Conservation (phyloP, 495 filamentous ascomycete species). For the Daldinia childiae region DNA sequence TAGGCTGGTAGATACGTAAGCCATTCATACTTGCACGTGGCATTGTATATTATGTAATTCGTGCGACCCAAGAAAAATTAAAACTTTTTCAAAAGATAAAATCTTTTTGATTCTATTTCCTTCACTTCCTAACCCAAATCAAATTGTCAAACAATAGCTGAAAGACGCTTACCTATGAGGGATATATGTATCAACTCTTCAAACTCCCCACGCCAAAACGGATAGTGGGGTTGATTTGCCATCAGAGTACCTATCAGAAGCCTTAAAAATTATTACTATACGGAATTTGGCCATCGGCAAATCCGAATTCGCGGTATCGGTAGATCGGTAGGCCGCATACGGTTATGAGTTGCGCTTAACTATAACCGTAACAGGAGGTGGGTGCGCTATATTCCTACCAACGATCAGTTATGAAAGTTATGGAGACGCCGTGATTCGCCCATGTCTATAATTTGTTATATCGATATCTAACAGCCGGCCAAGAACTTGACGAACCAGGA, state of each 20-base stretch:
- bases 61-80: not conserved
- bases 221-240: not conserved
- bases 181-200: not conserved
- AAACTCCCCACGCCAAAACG: not conserved
- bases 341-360: conserved; percentile 3
- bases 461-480: conserved; percentile 18
- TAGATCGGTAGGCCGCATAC: conserved; percentile 19
- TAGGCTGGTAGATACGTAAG: too few relatives aligned
- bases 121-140: not conserved
- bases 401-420: too few relatives aligned
- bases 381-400: not conserved
- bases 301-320: conserved; percentile 7
- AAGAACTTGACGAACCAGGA: conserved; percentile 39
- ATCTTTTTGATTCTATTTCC: not conserved
- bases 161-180: not conserved
- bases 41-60: conserved; percentile 20
- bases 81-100: not conserved
- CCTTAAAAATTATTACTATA: not conserved
- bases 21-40: conserved; percentile 11
- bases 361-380: conserved; percentile 7
- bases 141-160: conserved; percentile 1
- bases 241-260: not conserved
- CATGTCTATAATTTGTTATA: conserved; percentile 3
- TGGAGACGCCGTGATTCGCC: conserved; percentile 38
- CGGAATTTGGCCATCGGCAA: not conserved